phyloP scores from a whole-genome alignment of 257 asterid species.

The Misopates orontium region DNA sequence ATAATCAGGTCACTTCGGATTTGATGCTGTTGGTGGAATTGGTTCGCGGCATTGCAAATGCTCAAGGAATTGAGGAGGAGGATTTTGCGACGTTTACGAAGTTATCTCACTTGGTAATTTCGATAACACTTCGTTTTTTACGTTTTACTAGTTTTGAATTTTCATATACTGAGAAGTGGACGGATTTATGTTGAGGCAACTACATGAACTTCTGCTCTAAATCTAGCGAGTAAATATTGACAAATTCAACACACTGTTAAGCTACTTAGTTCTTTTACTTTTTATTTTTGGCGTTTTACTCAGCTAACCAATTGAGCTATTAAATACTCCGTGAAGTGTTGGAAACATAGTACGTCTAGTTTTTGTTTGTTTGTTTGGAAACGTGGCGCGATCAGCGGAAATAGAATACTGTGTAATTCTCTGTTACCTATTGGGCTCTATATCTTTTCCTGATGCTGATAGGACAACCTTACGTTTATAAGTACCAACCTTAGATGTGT shows the following conservation, averaged over 20 bases:
- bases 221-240: not conserved
- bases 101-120: conserved; percentile 45
- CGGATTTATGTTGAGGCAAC: not conserved
- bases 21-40: conserved; percentile 66
- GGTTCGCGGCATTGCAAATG: conserved; percentile 41
- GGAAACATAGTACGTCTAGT: not conserved
- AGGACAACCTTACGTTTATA: conserved; percentile 7
- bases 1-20: conserved; percentile 62
- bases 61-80: conserved; percentile 40
- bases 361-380: not conserved
- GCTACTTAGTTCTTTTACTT: not conserved
- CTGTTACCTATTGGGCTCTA: conserved; percentile 5
- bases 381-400: not conserved
- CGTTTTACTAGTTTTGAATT: not conserved
- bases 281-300: not conserved
- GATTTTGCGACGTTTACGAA: conserved; percentile 31
- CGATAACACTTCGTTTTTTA: not conserved
- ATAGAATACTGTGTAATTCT: not conserved
- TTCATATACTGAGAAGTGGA: conserved; percentile 12
- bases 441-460: not conserved
- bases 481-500: conserved; percentile 8
- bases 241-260: not conserved
- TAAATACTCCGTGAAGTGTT: not conserved
- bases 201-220: conserved; percentile 5
- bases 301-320: conserved; percentile 4